Percentiles rank a stretch among this genome's conserved stretches.
Conservation (phyloP, 768 basidiomycete genomes). For the Rhodocollybia butyracea region DNA sequence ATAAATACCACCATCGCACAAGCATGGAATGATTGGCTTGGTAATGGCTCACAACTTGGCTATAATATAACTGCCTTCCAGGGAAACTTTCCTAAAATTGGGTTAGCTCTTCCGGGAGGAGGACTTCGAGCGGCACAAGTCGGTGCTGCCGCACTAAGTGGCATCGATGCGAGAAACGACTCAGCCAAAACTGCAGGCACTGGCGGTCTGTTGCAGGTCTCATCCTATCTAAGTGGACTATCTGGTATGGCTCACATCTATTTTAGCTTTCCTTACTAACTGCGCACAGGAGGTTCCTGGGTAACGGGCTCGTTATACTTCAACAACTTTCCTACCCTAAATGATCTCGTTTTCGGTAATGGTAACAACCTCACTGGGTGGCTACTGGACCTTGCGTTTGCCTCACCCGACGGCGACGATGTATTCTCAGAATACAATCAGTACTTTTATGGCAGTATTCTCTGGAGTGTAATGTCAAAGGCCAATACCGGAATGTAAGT, state of each 20-base stretch:
- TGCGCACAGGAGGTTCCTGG: constrained; percentile 59
- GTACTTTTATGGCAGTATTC: constrained; percentile 50
- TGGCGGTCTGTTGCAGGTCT: constrained; percentile 68
- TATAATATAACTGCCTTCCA: constrained; percentile 46
- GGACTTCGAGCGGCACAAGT: constrained; percentile 67
- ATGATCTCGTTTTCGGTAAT: constrained; percentile 60
- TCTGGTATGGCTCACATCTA: constrained; percentile 41
- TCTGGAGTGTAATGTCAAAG: constrained; percentile 56
- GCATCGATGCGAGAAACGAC: constrained; percentile 58
- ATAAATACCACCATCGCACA: constrained; percentile 34
- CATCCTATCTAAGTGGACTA: constrained; percentile 64
- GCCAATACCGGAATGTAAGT: constrained; percentile 48
- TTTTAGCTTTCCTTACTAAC: background rate
- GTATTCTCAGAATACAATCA: constrained; percentile 46
- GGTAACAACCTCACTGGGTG: constrained; percentile 46
- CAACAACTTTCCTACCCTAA: constrained; percentile 59
- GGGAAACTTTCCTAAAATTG: constrained; percentile 47
- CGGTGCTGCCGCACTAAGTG: constrained; percentile 56
- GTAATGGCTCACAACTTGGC: constrained; percentile 47
- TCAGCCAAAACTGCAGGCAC: constrained; percentile 56
- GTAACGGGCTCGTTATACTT: constrained; percentile 57
- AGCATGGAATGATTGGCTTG: constrained; percentile 61
- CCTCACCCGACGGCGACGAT: constrained; percentile 48
- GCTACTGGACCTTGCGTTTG: constrained; percentile 54
- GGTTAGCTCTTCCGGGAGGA: constrained; percentile 67